Evolutionary conservation across 208 protist species (phyloP), one percentile per base, ranked within the genome.

Genomic region (Acanthamoeba healyi): DNA sequence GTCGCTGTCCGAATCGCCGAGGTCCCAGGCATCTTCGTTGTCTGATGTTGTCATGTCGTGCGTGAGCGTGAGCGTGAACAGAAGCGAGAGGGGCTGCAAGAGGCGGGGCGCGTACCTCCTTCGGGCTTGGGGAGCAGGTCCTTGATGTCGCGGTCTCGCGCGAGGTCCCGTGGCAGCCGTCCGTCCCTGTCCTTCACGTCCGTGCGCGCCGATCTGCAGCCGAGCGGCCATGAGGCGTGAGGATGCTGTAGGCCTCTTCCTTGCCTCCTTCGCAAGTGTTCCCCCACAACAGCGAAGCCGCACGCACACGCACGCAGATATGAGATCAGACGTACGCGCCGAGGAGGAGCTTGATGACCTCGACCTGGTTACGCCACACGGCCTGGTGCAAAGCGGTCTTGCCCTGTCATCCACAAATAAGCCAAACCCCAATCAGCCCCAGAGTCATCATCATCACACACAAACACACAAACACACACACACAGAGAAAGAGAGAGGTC

Each of bases 131-230:
- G 74, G 24, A 84, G 74, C 14, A 84, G 74, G 44, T 84, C 74
- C 74, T 84, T 84, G 44, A 84, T 56, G 44, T 84, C 74, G 42
- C 74, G 36, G n/a, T 84, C 74, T 5, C 74, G 74, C 26, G 74
- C 74, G 44, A 84, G 74, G 42, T 84, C 74, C 14, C 74, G 38
- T 7, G 74, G 42, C 6, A 56, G 42, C 6, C 74, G 38, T 0
- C 74, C 74, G 74, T 84, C 74, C 74, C 56, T 84, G 74, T 84
- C 74, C 74, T 84, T 84, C 40, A 84, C n/a, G 44, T 84, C 74
- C 1, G 74, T 84, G 17, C 74, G 74, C 40, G 74, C 74, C 74
- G 74, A 84, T 1, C 74, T 84, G 74, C 9, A 42, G 49, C 15
- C 22, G 49, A 17, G 49, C 44, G 7, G 12, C 12, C 44, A 49